Evolutionary conservation across 441 rosid genomes (phyloP), one percentile per base, ranked within the genome.

Genomic region (Eruca vesicaria): DNA sequence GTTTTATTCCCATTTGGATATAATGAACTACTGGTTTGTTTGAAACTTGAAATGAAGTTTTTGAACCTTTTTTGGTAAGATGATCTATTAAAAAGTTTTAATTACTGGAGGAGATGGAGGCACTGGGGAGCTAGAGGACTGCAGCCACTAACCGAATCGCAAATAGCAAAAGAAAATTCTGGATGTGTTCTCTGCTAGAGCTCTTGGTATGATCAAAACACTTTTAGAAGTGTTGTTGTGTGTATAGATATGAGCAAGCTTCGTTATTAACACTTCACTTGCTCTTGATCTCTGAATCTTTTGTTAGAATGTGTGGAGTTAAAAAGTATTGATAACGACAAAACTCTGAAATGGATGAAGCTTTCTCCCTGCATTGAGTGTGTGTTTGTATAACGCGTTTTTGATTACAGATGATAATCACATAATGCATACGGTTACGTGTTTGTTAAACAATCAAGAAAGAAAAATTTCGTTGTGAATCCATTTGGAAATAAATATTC

Each of bases 61-160:
- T 33, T 33, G 38, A 33, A 33, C 3, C 9, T 33, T 33, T 1
- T 0, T 33, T 33, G 38, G 0, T 33, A 33, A 33, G 38, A 33
- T 33, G 12, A 0, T 35, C 2, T 35, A 9, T 9, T 9, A 35
- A 35, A 9, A 35, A 35, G 41, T 35, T 35, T 35, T 1, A 35
- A 35, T 11, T 35, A 35, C 12, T 1, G 3, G 41, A 35, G 41
- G 41, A 35, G 41, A 35, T 35, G 41, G 7, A 32, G 36, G 36
- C 2, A n/a, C n/a, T n/a, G n/a, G n/a, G n/a, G n/a, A n/a, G n/a
- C n/a, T n/a, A n/a, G n/a, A n/a, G n/a, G n/a, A n/a, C n/a, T n/a
- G n/a, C n/a, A n/a, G n/a, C n/a, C n/a, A n/a, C n/a, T n/a, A n/a
- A 77, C 55, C 14, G 23, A 43, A 77, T 19, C 9, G 7, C 56